Conservation (phyloP, 2,329 filamentous ascomycete species). For the Macrophomina phaseolina region DNA sequence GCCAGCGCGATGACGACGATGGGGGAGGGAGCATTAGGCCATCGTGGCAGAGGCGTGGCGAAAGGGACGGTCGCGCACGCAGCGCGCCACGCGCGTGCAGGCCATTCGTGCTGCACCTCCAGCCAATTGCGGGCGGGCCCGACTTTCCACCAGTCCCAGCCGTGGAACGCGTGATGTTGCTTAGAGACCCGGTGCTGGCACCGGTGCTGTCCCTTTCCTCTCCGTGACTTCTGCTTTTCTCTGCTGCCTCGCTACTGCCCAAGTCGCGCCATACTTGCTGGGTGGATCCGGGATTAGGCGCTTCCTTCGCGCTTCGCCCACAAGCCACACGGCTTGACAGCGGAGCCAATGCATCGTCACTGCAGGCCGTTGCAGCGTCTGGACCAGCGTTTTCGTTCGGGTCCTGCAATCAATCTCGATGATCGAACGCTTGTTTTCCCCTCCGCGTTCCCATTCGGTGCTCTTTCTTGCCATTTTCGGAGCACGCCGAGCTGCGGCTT, state of each 20-base stretch:
- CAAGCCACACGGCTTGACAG: background rate
- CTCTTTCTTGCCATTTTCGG: background rate
- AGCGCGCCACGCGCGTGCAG: background rate
- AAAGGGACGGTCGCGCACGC: background rate
- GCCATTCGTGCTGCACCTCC: background rate
- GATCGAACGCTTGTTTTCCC: background rate
- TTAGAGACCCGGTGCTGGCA: background rate
- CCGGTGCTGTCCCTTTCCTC: background rate
- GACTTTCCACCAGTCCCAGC: conserved; percentile 12
- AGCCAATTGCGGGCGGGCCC: background rate
- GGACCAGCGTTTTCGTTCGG: background rate
- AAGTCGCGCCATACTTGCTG: background rate
- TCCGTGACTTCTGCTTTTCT: too few species aligned
- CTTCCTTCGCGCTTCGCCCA: background rate
- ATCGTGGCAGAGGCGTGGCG: background rate
- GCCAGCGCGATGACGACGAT: background rate
- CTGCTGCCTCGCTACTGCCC: background rate
- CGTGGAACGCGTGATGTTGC: background rate
- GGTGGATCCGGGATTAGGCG: background rate
- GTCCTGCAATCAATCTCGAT: background rate
- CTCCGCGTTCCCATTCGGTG: background rate
- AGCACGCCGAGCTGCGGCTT: background rate
- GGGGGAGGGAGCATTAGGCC: background rate
- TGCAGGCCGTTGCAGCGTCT: background rate
- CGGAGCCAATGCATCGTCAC: background rate